These are phyloP conservation scores for Exophiala phaeomuriformis DNA, from an alignment of 2,329 filamentous ascomycete species.

Conservation along the genomic window DNA sequence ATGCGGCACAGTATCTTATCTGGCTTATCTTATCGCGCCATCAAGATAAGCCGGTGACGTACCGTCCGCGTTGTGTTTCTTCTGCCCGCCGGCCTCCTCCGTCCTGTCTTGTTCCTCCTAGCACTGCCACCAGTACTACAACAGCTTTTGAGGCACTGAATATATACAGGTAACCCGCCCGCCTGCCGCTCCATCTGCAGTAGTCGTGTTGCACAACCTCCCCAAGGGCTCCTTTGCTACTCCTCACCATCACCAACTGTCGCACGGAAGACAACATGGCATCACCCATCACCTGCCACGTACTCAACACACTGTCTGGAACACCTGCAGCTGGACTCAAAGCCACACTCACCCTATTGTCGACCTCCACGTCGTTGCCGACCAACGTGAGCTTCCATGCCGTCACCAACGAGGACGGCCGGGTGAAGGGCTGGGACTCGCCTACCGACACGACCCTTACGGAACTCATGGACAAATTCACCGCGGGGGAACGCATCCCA, in stretches of 20 bases:
- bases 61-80: background rate
- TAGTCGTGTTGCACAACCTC: background rate
- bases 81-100: slow-evolving; percentile 11
- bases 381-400: slow-evolving; percentile 32
- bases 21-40: background rate
- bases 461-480: slow-evolving; percentile 25
- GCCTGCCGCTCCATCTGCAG: too few relatives aligned
- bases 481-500: slow-evolving; percentile 35
- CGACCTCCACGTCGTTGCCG: slow-evolving; percentile 36
- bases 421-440: slow-evolving; percentile 39
- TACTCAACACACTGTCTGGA: slow-evolving; percentile 44
- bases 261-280: slow-evolving; percentile 17
- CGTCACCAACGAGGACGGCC: slow-evolving; percentile 41
- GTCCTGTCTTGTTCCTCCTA: background rate
- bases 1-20: background rate
- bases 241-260: background rate
- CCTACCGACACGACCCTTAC: slow-evolving; percentile 21
- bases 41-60: background rate
- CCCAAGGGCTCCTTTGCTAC: background rate
- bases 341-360: slow-evolving; percentile 51
- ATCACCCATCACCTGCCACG: slow-evolving; percentile 43
- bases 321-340: slow-evolving; percentile 41
- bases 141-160: background rate
- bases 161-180: too few relatives aligned
- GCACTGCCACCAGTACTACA: background rate